Evolutionary conservation across 768 basidiomycete genomes (phyloP), one percentile per base, ranked within the genome.

Genomic region (Boletus sp.): DNA sequence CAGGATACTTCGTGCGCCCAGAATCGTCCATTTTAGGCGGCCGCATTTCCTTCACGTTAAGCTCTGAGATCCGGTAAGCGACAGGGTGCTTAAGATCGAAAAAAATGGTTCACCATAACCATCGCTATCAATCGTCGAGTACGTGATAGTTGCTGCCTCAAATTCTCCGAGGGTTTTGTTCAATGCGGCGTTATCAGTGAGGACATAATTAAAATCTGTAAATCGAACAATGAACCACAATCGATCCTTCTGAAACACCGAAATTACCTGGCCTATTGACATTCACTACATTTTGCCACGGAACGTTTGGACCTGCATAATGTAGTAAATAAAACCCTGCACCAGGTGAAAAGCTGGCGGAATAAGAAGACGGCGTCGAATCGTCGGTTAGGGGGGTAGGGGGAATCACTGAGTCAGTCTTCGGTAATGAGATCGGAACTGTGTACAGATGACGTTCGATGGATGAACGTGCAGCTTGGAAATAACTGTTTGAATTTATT

Each of bases 1-100:
- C 94, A 1, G 97, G 92, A 67, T 99, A 98, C 71, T 96, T 94
- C 9, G 89, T 92, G 44, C 91, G 85, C n/a, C 97, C 97, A 20
- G 92, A 89, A 64, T 90, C 87, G 64, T 99, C 97, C 86, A 98
- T 90, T 56, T 83, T 80, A 5, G 94, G 93, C 17, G 97, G 97
- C 15, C 92, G 84, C 63, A 96, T 82, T 75, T 98, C 95, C 66
- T 90, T 81, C 54, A 91, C 90, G 71, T 97, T 97, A 54, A 98
- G 76, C 66, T 92, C 93, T 94, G 64, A 37, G 58, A 55, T 48
- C 58, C 54, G 50, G 54, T 65, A 57, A 71, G 61, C 60, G 60
- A 63, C 54, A 47, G 45, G 49, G 47, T 46, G 52, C 46, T 44
- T 32, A 47, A 54, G 57, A 58, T 64, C 65, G 56, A 35, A 61